A percentile compares a stretch with the other conserved stretches of the same genome.
These are phyloP conservation scores for Fomes fomentarius DNA, from an alignment of 1,284 basidiomycete species.

Conservation along the genomic window DNA sequence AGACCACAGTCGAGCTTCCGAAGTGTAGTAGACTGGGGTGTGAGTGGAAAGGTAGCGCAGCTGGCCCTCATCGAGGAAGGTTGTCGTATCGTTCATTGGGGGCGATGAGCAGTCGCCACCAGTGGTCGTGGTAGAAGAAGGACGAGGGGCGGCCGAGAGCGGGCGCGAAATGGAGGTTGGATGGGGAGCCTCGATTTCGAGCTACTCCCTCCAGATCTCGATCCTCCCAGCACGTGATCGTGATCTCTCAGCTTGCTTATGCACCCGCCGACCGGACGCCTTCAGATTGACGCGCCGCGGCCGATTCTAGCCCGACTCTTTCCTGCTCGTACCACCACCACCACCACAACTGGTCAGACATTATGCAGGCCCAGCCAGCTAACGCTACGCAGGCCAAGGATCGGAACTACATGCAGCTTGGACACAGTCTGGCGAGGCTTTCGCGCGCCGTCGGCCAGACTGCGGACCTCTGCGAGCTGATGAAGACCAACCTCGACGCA, in stretches of 20 bases:
- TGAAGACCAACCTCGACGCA: constrained; percentile 70
- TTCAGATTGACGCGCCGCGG: too few species aligned
- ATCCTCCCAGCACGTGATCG: not conserved
- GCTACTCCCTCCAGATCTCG: constrained; percentile 1
- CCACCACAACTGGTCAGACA: not conserved
- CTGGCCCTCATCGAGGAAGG: constrained; percentile 27
- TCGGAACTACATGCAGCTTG: constrained; percentile 69
- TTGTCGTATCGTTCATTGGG: constrained; percentile 30
- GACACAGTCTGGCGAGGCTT: constrained; percentile 61
- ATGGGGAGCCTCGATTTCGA: too few species aligned
- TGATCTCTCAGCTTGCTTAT: not conserved
- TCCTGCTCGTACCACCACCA: too few species aligned
- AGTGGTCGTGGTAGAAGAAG: not conserved
- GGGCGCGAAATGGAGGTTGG: too few species aligned
- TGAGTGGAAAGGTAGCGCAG: constrained; percentile 29
- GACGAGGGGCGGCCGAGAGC: not conserved
- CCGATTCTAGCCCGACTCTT: too few species aligned
- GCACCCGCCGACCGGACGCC: too few species aligned
- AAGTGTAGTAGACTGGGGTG: constrained; percentile 33
- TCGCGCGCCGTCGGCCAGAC: constrained; percentile 65
- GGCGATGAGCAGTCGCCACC: not conserved
- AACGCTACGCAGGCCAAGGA: constrained; percentile 76
- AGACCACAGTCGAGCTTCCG: constrained; percentile 20
- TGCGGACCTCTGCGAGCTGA: constrained; percentile 69
- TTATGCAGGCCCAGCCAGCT: constrained; percentile 40